Conservation (phyloP, 163 green algal species). For the Prototheca wickerhamii region DNA sequence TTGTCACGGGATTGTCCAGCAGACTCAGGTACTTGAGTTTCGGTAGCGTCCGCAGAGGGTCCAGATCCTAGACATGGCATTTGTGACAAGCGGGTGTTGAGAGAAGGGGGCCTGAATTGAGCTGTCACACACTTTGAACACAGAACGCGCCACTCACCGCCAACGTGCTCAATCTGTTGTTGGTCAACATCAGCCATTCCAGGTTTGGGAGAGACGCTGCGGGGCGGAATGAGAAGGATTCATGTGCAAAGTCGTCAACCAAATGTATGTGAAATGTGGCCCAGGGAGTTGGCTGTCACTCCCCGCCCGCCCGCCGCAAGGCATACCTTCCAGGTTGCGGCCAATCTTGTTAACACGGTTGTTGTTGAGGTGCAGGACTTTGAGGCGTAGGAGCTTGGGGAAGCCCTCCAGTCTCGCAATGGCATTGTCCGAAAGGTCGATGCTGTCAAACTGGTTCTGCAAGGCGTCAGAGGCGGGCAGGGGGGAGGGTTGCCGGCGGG, state of each 20-base stretch:
- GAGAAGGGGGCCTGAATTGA: not conserved
- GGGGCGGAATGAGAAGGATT: not conserved
- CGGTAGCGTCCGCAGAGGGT: slow-evolving; percentile 59
- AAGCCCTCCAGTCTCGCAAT: slow-evolving; percentile 94
- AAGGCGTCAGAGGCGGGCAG: not conserved
- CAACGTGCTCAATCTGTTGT: slow-evolving; percentile 86
- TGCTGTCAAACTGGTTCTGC: slow-evolving; percentile 97
- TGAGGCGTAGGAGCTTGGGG: slow-evolving; percentile 72
- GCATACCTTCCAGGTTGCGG: slow-evolving; percentile 56
- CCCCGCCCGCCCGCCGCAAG: not conserved
- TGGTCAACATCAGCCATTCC: slow-evolving; percentile 79
- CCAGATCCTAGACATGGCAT: slow-evolving; percentile 61
- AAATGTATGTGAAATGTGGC: not conserved
- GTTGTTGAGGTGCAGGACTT: slow-evolving; percentile 83
- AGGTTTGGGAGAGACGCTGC: slow-evolving; percentile 59
- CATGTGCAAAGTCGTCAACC: not conserved
- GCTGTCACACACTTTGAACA: not conserved
- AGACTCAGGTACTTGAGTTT: slow-evolving; percentile 73
- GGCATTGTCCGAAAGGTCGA: slow-evolving; percentile 95
- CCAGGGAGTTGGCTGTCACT: not conserved
- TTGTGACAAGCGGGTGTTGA: not conserved
- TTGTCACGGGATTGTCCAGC: slow-evolving; percentile 82
- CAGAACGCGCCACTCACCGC: slow-evolving; percentile 32
- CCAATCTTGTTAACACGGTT: slow-evolving; percentile 84
- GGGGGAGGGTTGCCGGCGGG: not conserved